These are phyloP conservation scores for Oenanthe sinensis DNA, from an alignment of 129 eudicot genomes.

Conservation along the genomic window DNA sequence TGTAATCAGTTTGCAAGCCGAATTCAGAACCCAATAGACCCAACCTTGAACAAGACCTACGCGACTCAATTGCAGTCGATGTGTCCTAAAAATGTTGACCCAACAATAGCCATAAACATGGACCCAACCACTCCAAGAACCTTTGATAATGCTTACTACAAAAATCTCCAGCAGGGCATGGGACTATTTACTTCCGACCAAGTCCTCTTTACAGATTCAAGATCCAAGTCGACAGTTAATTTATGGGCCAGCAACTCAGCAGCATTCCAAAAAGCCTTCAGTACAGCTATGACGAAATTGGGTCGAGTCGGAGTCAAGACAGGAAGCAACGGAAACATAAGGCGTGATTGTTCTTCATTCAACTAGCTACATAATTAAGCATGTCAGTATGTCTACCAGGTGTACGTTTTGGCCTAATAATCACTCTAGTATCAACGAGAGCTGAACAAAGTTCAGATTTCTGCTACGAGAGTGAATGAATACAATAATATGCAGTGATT, in stretches of 20 bases:
- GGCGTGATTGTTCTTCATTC: conserved; percentile 58
- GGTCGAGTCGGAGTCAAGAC: conserved; percentile 86
- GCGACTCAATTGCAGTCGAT: conserved; percentile 48
- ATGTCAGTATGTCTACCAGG: background rate
- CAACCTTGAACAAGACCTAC: conserved; percentile 51
- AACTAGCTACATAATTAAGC: conserved; percentile 17
- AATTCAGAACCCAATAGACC: conserved; percentile 58
- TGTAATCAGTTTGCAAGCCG: conserved; percentile 66
- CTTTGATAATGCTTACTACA: conserved; percentile 65
- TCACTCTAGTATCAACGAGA: background rate
- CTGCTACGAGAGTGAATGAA: conserved; percentile 4
- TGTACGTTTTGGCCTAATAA: background rate
- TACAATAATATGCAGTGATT: background rate
- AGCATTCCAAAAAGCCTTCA: conserved; percentile 51
- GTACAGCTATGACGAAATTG: conserved; percentile 60
- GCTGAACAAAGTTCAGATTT: background rate
- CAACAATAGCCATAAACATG: conserved; percentile 61
- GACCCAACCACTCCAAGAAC: conserved; percentile 67
- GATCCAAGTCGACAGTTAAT: conserved; percentile 53
- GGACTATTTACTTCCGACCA: conserved; percentile 89
- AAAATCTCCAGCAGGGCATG: conserved; percentile 56
- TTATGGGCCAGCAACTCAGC: conserved; percentile 42
- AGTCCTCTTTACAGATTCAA: conserved; percentile 55
- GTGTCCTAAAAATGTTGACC: conserved; percentile 77
- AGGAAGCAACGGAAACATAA: conserved; percentile 65